Percentiles rank a stretch among this genome's conserved stretches.
Conservation (phyloP, 805 yeast species). For the Zygosaccharomyces gambellarensis region DNA sequence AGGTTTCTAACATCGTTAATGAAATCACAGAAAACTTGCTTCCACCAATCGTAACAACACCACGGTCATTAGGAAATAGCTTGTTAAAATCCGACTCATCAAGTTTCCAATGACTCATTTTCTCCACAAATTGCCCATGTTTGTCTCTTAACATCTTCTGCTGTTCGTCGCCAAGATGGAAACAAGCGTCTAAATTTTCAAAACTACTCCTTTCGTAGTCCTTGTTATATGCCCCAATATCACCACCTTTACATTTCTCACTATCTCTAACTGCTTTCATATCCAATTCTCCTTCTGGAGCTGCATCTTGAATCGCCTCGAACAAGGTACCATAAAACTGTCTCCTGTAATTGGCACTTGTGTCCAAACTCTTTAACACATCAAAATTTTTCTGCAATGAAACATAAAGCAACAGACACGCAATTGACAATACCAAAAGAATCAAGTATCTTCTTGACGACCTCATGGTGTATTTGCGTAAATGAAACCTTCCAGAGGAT, state of each 20-base stretch:
- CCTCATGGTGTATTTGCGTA: constrained; percentile 2
- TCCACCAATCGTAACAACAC: constrained; percentile 73
- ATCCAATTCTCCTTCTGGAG: constrained; percentile 6
- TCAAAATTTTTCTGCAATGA: not conserved
- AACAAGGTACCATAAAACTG: constrained; percentile 6
- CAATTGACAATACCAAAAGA: not conserved
- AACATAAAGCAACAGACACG: not conserved
- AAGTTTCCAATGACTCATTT: constrained; percentile 2
- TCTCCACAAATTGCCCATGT: constrained; percentile 17
- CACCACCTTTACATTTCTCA: constrained; percentile 7
- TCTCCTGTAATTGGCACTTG: not conserved
- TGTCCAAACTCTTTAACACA: not conserved
- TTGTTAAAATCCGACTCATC: constrained; percentile 2
- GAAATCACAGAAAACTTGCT: constrained; percentile 64
- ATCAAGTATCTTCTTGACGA: not conserved
- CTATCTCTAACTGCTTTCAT: constrained; percentile 7
- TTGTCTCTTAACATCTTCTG: constrained; percentile 11
- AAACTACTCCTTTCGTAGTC: constrained; percentile 9
- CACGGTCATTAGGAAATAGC: constrained; percentile 41
- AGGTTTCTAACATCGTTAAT: constrained; percentile 45
- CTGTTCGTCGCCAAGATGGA: constrained; percentile 12
- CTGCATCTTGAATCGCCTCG: constrained; percentile 5
- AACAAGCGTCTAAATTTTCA: constrained; percentile 19
- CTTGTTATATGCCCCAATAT: constrained; percentile 3
- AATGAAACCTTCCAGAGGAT: not conserved